A percentile compares a stretch with the other conserved stretches of the same genome.
Conservation (phyloP, 331 rosid genomes). For the Quercus tomentella region DNA sequence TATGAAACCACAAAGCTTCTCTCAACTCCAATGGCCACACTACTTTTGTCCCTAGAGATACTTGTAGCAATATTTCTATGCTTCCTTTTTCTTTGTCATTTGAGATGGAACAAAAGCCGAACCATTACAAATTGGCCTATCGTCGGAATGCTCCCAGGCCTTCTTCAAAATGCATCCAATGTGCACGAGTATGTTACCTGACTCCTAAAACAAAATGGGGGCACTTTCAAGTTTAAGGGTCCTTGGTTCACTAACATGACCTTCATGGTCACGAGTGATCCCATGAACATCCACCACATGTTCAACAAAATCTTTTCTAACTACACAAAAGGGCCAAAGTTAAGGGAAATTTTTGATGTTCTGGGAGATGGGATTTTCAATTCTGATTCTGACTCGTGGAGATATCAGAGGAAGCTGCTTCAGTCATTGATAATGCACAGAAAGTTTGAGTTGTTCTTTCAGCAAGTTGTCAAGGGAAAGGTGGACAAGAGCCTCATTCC, state of each 20-base stretch:
- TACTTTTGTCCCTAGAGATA: no score
- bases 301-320: constrained; percentile 25
- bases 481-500: constrained; percentile 22
- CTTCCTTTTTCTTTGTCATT: no score
- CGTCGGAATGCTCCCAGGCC: no score
- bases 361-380: constrained; percentile 59
- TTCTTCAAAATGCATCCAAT: no score
- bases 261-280: constrained; percentile 22
- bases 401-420: constrained; percentile 22
- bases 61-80: no score
- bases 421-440: constrained; percentile 2
- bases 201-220: background rate
- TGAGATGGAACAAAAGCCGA: no score
- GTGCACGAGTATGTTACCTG: no score
- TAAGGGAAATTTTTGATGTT: constrained; percentile 34
- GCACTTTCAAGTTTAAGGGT: constrained; percentile 22
- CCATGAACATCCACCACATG: constrained; percentile 32
- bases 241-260: constrained; percentile 12
- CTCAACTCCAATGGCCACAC: no score
- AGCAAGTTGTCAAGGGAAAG: constrained; percentile 16
- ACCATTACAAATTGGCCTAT: no score
- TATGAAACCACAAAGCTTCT: no score
- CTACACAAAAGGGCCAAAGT: constrained; percentile 36
- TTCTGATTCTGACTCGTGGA: constrained; percentile 36
- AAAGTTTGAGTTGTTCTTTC: constrained; percentile 21